Evolutionary conservation across 805 yeast genomes (phyloP).

Genomic region (Pichia rugopelliculosa): DNA sequence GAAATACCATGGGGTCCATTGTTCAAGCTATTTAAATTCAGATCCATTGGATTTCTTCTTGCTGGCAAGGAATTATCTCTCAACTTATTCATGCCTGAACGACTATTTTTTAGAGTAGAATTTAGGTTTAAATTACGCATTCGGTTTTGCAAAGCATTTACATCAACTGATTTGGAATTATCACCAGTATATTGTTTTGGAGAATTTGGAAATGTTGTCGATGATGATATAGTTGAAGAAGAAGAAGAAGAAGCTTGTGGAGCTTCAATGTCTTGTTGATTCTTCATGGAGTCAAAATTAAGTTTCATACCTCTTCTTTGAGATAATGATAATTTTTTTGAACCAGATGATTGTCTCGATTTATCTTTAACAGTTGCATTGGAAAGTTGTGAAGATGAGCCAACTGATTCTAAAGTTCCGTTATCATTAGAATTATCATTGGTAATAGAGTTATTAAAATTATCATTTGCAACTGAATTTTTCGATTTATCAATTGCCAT

Average conservation of each 20-base stretch:
- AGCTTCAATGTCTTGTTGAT: background rate
- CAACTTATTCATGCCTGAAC: constrained; percentile 13
- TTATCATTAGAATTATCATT: background rate
- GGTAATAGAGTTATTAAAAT: background rate
- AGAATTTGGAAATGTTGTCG: no score
- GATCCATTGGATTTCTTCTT: constrained; percentile 10
- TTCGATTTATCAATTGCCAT: background rate
- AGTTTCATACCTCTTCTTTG: constrained; percentile 51
- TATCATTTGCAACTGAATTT: background rate
- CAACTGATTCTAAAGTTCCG: no score
- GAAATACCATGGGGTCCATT: constrained; percentile 32
- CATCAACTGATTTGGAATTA: background rate
- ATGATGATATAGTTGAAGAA: background rate
- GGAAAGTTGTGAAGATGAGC: background rate
- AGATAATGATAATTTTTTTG: constrained; percentile 38
- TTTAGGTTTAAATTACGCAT: background rate
- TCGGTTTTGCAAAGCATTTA: background rate
- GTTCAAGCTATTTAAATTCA: constrained; percentile 11
- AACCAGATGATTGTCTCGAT: constrained; percentile 1
- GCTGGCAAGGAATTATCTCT: constrained; percentile 22
- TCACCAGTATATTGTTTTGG: background rate
- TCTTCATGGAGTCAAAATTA: constrained; percentile 25
- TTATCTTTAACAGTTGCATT: background rate
- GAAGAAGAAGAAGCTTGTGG: background rate
- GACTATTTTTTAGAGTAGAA: background rate